These are phyloP conservation scores for Lentinula lateritia DNA, from an alignment of 768 basidiomycete species.

Conservation along the genomic window DNA sequence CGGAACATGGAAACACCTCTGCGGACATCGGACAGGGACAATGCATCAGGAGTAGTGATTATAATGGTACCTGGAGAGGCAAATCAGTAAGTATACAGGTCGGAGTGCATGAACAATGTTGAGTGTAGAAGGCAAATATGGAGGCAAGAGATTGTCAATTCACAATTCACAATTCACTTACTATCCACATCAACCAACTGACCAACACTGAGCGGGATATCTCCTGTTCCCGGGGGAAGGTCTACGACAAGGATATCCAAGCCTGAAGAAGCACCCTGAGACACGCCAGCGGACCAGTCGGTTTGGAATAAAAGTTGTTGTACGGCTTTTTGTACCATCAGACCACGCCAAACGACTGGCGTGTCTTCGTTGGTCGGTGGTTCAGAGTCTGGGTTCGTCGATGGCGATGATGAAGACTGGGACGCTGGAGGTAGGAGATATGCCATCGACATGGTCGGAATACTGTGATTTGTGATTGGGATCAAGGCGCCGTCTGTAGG, in stretches of 20 bases:
- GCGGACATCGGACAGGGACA: slow-evolving; percentile 85
- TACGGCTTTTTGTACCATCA: slow-evolving; percentile 98
- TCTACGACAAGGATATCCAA: slow-evolving; percentile 89
- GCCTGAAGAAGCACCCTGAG: slow-evolving; percentile 23
- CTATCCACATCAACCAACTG: slow-evolving; percentile 84
- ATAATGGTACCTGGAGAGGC: slow-evolving; percentile 72
- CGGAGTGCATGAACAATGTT: background rate
- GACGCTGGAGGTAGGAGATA: slow-evolving; percentile 69
- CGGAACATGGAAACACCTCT: slow-evolving; percentile 92
- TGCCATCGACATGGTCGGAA: slow-evolving; percentile 97
- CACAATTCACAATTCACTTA: slow-evolving; percentile 24
- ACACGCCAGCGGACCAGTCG: slow-evolving; percentile 62
- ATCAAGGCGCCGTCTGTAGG: slow-evolving; percentile 65
- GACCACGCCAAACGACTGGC: slow-evolving; percentile 90
- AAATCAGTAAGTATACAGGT: background rate
- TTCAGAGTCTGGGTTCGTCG: slow-evolving; percentile 14
- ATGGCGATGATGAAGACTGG: background rate
- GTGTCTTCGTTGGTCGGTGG: slow-evolving; percentile 56
- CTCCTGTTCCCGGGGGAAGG: slow-evolving; percentile 97
- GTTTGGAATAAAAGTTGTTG: slow-evolving; percentile 96
- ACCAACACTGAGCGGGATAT: slow-evolving; percentile 88
- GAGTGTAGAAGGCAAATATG: no score
- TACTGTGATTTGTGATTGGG: slow-evolving; percentile 81
- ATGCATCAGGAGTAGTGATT: slow-evolving; percentile 93
- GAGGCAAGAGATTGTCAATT: no score